Evolutionary conservation across 2,329 filamentous ascomycete species (phyloP).

Genomic region (Clarireedia sp.): DNA sequence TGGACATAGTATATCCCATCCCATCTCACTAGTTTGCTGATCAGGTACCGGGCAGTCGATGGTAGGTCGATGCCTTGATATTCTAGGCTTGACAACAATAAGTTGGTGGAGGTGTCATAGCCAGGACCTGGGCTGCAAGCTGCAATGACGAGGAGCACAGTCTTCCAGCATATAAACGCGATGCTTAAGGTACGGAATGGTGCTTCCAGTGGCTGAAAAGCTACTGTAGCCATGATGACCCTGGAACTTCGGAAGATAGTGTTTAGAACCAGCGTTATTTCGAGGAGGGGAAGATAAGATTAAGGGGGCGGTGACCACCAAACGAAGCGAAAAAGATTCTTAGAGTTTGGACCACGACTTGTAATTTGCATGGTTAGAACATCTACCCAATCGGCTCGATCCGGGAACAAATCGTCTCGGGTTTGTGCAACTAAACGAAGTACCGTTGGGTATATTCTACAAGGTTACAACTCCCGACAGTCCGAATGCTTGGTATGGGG

Average conservation of each 20-base stretch:
- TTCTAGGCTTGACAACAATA: constrained; percentile 34
- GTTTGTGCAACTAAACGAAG: too few species aligned
- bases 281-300: constrained; percentile 4
- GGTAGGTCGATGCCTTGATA: constrained; percentile 15
- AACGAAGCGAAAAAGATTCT: too few species aligned
- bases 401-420: too few species aligned
- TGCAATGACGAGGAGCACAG: constrained; percentile 54
- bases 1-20: constrained; percentile 72
- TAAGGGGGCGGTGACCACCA: background rate
- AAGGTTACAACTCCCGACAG: too few species aligned
- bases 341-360: too few species aligned
- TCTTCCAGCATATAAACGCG: constrained; percentile 58
- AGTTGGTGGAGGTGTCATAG: constrained; percentile 71
- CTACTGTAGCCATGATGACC: background rate
- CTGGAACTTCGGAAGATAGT: background rate
- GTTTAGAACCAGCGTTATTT: constrained; percentile 3
- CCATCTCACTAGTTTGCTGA: constrained; percentile 60
- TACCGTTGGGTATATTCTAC: too few species aligned
- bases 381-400: too few species aligned
- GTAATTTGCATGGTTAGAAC: too few species aligned
- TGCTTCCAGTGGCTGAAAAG: constrained; percentile 11
- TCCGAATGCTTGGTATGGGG: too few species aligned
- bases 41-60: constrained; percentile 17
- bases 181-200: constrained; percentile 20
- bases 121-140: constrained; percentile 46